Conservation (phyloP, 1,139 yeast genomes). For the Blastobotrys persicus region DNA sequence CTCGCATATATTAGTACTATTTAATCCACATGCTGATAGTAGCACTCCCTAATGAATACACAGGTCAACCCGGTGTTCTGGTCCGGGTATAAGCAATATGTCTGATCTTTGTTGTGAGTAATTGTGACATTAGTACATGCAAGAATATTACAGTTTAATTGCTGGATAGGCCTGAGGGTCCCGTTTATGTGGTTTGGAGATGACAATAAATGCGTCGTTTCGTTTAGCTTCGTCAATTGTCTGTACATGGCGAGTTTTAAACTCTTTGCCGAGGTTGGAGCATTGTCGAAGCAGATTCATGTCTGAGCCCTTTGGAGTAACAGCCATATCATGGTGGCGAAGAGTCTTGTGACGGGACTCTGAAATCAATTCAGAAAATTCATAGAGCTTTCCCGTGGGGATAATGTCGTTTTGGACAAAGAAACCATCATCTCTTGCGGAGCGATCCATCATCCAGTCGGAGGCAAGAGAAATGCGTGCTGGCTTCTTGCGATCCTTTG, state of each 20-base stretch:
- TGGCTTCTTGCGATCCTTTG: slow-evolving; percentile 19
- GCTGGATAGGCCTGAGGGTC: slow-evolving; percentile 2
- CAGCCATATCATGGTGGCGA: slow-evolving; percentile 22
- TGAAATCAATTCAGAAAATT: slow-evolving; percentile 33
- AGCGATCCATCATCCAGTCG: slow-evolving; percentile 26
- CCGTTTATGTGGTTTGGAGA: slow-evolving; percentile 6
- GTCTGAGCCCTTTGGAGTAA: slow-evolving; percentile 13
- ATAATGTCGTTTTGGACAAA: slow-evolving; percentile 23
- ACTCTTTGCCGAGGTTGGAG: slow-evolving; percentile 7
- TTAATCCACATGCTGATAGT: no score
- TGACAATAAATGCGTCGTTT: slow-evolving; percentile 2
- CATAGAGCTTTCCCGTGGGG: slow-evolving; percentile 31
- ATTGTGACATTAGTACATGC: slow-evolving; percentile 1
- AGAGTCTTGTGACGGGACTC: slow-evolving; percentile 32
- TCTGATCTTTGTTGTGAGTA: not conserved
- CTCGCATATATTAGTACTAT: not conserved
- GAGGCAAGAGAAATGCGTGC: slow-evolving; percentile 18
- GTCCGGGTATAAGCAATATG: no score
- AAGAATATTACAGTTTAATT: slow-evolving; percentile 2
- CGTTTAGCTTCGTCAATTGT: slow-evolving; percentile 7
- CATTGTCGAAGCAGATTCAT: slow-evolving; percentile 17
- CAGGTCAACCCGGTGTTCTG: no score
- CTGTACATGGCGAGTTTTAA: slow-evolving; percentile 12
- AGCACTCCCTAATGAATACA: no score
- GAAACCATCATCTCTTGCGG: not conserved